phyloP scores from a whole-genome alignment of 331 rosid genomes.

The Malus hybrid region DNA sequence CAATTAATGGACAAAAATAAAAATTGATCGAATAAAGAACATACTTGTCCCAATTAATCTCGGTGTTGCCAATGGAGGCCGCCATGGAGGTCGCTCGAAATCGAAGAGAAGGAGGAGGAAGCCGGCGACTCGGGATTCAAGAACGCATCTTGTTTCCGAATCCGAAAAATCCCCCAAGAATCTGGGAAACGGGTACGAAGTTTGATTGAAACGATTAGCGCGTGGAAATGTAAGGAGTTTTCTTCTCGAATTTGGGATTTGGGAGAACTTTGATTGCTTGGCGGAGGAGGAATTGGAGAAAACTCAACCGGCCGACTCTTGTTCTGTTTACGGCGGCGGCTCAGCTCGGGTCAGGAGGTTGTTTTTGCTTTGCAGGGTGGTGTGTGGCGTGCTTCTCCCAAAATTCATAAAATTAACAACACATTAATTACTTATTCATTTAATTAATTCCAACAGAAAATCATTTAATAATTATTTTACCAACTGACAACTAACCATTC shows the following conservation, averaged over 20 bases:
- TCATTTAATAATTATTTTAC: too few species aligned
- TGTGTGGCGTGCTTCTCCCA: too few species aligned
- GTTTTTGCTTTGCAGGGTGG: not conserved
- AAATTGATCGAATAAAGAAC: constrained; percentile 2
- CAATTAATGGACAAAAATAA: not conserved
- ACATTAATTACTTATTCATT: too few species aligned
- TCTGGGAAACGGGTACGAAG: not conserved
- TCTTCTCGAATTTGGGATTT: not conserved
- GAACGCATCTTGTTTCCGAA: constrained; percentile 12
- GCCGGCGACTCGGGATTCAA: constrained; percentile 10
- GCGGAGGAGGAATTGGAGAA: not conserved
- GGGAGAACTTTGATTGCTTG: not conserved
- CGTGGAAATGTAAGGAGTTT: not conserved
- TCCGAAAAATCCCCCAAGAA: not conserved
- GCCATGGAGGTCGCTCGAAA: constrained; percentile 38
- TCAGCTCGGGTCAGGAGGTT: not conserved
- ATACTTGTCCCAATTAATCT: constrained; percentile 97
- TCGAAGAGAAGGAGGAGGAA: not conserved
- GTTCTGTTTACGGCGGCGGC: not conserved
- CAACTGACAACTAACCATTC: too few species aligned
- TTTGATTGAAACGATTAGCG: not conserved
- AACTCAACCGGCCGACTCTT: not conserved
- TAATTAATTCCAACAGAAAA: too few species aligned
- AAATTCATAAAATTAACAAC: not conserved
- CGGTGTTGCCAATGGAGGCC: constrained; percentile 59